Evolutionary conservation across 78 protist genomes (phyloP).

Genomic region (Dictyostelium discoideum): DNA sequence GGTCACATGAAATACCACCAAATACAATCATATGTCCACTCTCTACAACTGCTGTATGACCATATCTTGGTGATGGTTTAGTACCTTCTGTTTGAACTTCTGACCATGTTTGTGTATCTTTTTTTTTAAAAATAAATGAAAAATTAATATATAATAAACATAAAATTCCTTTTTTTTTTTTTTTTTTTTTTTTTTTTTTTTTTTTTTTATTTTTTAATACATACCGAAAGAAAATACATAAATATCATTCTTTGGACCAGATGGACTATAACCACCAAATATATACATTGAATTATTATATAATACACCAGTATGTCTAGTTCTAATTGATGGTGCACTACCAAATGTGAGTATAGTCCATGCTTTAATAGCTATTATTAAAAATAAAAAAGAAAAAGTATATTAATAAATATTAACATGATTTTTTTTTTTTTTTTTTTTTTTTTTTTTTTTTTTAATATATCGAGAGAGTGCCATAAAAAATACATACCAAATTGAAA

Average conservation of each 20-base stretch:
- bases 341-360: background rate
- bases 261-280: conserved; percentile 32
- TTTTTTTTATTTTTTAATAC: background rate
- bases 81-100: conserved; percentile 47
- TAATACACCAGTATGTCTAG: conserved; percentile 5
- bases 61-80: conserved; percentile 60
- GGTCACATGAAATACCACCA: conserved; percentile 43
- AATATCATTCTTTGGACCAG: conserved; percentile 64
- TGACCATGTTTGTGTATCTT: conserved; percentile 61
- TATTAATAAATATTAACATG: background rate
- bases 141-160: background rate
- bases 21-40: conserved; percentile 44
- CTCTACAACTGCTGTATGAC: conserved; percentile 68
- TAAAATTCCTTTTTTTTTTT: too few relatives aligned
- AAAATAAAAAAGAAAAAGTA: background rate
- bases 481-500: conserved; percentile 49
- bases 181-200: too few relatives aligned
- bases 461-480: too few relatives aligned
- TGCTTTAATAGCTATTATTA: conserved; percentile 20
- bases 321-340: conserved; percentile 29
- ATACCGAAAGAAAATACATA: conserved; percentile 46
- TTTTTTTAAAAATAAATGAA: too few relatives aligned
- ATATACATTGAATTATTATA: conserved; percentile 36
- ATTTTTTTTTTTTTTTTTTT: background rate
- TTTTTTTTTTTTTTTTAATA: too few relatives aligned